Conservation (phyloP, 1,284 basidiomycete species). For the Vanrija sp. region DNA sequence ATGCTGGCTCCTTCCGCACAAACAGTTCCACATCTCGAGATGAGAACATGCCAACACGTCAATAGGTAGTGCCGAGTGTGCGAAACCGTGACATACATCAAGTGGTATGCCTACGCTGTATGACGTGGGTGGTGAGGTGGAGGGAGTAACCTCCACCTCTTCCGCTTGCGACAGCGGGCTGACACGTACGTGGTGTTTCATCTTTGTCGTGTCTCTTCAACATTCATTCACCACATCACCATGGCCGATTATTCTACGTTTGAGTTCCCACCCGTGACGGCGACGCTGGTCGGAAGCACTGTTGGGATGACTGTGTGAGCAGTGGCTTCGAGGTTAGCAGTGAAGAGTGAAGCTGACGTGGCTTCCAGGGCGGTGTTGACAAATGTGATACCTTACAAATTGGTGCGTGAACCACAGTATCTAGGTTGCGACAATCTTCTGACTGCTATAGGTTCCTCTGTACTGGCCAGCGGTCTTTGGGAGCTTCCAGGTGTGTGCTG, state of each 20-base stretch:
- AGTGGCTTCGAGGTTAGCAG: not conserved
- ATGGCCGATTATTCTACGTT: not conserved
- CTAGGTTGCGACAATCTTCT: not conserved
- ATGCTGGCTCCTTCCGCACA: too few relatives aligned
- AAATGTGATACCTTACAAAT: too few relatives aligned
- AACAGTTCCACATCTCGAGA: too few relatives aligned
- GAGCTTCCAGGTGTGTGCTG: not conserved
- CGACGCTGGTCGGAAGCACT: slow-evolving; percentile 57
- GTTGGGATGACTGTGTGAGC: slow-evolving; percentile 60
- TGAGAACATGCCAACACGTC: too few relatives aligned
- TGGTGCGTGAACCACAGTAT: not conserved
- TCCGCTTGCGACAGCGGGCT: too few relatives aligned
- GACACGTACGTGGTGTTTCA: not conserved
- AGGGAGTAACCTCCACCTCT: too few relatives aligned
- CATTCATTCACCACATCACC: not conserved
- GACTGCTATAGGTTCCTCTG: not conserved
- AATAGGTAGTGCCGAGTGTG: too few relatives aligned
- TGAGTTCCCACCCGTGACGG: slow-evolving; percentile 18
- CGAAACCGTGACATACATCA: too few relatives aligned
- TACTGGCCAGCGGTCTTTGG: not conserved
- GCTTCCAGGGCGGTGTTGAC: too few relatives aligned
- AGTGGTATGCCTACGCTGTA: too few relatives aligned
- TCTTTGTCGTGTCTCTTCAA: not conserved
- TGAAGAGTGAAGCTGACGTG: slow-evolving; percentile 4
- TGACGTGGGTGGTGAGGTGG: too few relatives aligned